These are phyloP conservation scores for Hypoxylon sp. DNA, from an alignment of 2,329 filamentous ascomycete genomes.

Conservation along the genomic window DNA sequence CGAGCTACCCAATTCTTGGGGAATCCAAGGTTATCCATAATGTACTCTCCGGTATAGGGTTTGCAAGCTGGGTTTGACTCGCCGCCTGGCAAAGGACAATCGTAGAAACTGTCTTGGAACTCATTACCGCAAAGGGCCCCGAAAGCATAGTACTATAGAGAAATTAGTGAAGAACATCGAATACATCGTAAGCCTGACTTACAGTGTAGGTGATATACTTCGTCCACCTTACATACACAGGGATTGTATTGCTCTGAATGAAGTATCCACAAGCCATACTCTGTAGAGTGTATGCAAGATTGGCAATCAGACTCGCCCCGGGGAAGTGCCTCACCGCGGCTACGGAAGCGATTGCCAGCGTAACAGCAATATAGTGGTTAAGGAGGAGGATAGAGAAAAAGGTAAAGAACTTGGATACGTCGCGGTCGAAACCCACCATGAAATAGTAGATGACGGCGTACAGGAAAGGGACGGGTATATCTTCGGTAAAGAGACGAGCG, in stretches of 20 bases:
- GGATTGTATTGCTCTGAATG: constrained; percentile 78
- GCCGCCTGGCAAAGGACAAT: constrained; percentile 75
- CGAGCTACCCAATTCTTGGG: constrained; percentile 74
- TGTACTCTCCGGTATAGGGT: constrained; percentile 76
- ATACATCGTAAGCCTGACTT: constrained; percentile 51
- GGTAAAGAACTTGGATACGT: constrained; percentile 74
- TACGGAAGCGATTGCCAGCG: constrained; percentile 76
- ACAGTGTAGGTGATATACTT: constrained; percentile 75
- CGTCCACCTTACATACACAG: constrained; percentile 82
- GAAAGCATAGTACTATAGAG: constrained; percentile 73
- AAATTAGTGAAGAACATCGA: neutral
- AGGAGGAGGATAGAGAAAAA: constrained; percentile 78
- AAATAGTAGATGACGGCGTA: constrained; percentile 82
- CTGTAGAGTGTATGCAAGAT: constrained; percentile 79
- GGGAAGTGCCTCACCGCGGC: constrained; percentile 75
- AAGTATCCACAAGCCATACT: constrained; percentile 83
- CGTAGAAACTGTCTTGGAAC: constrained; percentile 78
- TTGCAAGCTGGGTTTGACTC: constrained; percentile 72
- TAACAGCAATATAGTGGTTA: constrained; percentile 80
- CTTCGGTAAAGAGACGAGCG: constrained; percentile 76
- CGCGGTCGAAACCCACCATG: constrained; percentile 78
- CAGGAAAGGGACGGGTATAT: constrained; percentile 77
- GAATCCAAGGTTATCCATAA: constrained; percentile 77
- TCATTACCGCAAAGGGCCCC: constrained; percentile 79
- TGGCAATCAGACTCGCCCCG: constrained; percentile 77